These are phyloP conservation scores for Hemisphaericaspora nanyangensis DNA, from an alignment of 805 yeast genomes.

Conservation along the genomic window DNA sequence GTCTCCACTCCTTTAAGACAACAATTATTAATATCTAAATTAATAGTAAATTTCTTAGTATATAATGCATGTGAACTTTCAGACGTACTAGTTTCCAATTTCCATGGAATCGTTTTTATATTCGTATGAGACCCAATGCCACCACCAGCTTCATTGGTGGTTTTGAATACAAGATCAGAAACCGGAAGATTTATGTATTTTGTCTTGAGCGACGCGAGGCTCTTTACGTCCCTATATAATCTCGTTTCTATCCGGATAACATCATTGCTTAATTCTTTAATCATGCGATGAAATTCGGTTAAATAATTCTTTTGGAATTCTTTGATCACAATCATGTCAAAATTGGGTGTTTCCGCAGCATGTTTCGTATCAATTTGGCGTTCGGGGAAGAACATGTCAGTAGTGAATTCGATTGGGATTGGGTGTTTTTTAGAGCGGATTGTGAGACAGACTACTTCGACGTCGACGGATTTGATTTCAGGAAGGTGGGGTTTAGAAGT, in stretches of 20 bases:
- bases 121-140: constrained; percentile 19
- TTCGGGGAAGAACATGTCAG: constrained; percentile 36
- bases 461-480: constrained; percentile 28
- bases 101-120: constrained; percentile 30
- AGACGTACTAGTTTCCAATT: constrained; percentile 6
- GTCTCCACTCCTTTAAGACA: constrained; percentile 23
- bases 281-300: constrained; percentile 22
- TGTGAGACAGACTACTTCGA: constrained; percentile 35
- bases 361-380: constrained; percentile 24
- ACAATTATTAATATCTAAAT: constrained; percentile 25
- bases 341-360: constrained; percentile 16
- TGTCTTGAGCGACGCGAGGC: constrained; percentile 29
- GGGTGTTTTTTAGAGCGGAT: constrained; percentile 29
- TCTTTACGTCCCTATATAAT: constrained; percentile 32
- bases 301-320: constrained; percentile 25
- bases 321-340: constrained; percentile 30
- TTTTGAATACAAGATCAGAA: constrained; percentile 14
- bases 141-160: constrained; percentile 7
- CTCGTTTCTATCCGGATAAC: constrained; percentile 30
- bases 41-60: constrained; percentile 26
- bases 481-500: constrained; percentile 17
- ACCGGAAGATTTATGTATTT: constrained; percentile 31
- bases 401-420: constrained; percentile 39
- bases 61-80: constrained; percentile 16
- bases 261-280: constrained; percentile 33